phyloP scores from a whole-genome alignment of 192 early-diverging fungal genomes.

The Neocallimastix lanati region DNA sequence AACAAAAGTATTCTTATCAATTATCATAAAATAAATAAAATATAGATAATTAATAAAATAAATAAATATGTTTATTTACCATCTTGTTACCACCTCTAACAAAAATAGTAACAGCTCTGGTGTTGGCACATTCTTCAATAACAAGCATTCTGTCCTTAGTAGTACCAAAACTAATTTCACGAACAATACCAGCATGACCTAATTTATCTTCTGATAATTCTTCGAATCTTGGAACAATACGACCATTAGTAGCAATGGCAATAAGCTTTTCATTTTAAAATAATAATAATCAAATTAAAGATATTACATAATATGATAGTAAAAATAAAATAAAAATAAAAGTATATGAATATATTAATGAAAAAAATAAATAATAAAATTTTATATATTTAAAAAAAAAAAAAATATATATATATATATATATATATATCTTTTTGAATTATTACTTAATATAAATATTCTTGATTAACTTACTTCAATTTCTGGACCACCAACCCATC shows the following conservation, averaged over 20 bases:
- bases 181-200: slow-evolving; percentile 80
- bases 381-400: not conserved
- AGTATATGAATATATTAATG: too few species aligned
- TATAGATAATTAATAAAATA: too few species aligned
- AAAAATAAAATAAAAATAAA: too few species aligned
- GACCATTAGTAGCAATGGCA: slow-evolving; percentile 98
- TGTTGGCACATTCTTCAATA: slow-evolving; percentile 98
- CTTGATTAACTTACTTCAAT: slow-evolving; percentile 50
- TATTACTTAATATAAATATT: not conserved
- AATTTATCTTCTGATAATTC: slow-evolving; percentile 77
- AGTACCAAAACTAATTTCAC: slow-evolving; percentile 89
- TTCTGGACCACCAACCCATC: slow-evolving; percentile 99
- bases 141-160: slow-evolving; percentile 99
- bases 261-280: slow-evolving; percentile 41
- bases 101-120: slow-evolving; percentile 90
- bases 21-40: too few species aligned
- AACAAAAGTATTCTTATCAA: too few species aligned
- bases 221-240: slow-evolving; percentile 99
- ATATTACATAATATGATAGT: too few species aligned
- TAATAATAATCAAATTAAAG: too few species aligned
- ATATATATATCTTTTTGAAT: too few species aligned
- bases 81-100: slow-evolving; percentile 98
- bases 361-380: too few species aligned
- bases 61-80: too few species aligned
- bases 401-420: too few species aligned